These are phyloP conservation scores for Aechmea fasciata DNA, from an alignment of 176 grass and related monocot species.

Conservation along the genomic window DNA sequence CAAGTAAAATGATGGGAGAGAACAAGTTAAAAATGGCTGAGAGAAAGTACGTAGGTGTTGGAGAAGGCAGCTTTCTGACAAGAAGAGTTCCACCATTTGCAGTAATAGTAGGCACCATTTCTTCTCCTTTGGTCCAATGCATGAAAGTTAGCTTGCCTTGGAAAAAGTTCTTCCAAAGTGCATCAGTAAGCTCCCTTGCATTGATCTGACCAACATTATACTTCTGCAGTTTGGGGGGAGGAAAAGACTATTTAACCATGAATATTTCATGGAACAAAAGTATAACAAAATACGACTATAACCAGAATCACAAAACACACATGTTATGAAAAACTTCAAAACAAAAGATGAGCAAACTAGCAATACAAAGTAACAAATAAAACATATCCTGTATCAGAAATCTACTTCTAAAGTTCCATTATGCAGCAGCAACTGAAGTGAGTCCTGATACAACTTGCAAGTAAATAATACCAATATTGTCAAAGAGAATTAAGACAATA, in stretches of 20 bases:
- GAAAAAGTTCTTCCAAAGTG: slow-evolving; percentile 68
- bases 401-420: no score
- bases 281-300: background rate
- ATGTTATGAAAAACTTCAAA: background rate
- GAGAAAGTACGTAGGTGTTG: slow-evolving; percentile 43
- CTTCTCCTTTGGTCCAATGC: slow-evolving; percentile 65
- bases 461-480: no score
- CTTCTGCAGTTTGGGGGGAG: slow-evolving; percentile 39
- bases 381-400: no score
- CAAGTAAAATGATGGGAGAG: background rate
- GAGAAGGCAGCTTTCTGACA: slow-evolving; percentile 61
- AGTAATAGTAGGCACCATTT: slow-evolving; percentile 46
- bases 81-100: slow-evolving; percentile 44
- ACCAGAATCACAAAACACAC: background rate
- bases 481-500: no score
- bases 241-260: background rate
- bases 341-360: background rate
- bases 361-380: background rate
- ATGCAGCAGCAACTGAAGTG: no score
- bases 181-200: slow-evolving; percentile 49
- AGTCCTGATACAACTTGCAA: no score
- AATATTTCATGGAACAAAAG: background rate
- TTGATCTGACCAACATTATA: slow-evolving; percentile 80
- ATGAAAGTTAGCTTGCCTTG: slow-evolving; percentile 70
- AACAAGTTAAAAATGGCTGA: background rate